A percentile compares a stretch with the other conserved stretches of the same genome.
phyloP scores from a whole-genome alignment of 371 early-diverging fungal genomes.

The Mucor mucedo region DNA sequence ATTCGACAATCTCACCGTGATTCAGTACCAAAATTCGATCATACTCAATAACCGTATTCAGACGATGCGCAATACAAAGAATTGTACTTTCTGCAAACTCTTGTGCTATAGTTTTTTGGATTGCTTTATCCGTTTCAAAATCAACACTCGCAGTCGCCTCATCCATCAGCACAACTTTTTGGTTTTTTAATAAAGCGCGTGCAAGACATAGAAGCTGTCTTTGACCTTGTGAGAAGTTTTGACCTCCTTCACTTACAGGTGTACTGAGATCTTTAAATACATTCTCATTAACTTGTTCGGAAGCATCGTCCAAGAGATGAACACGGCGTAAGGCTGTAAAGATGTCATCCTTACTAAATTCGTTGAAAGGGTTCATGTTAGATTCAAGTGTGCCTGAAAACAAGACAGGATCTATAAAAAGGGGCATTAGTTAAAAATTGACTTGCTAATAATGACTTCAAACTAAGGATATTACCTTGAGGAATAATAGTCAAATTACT shows the following conservation, averaged over 20 bases:
- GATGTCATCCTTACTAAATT: constrained; percentile 63
- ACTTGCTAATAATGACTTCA: background rate
- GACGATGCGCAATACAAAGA: constrained; percentile 69
- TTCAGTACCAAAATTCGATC: constrained; percentile 55
- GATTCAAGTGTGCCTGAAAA: constrained; percentile 69
- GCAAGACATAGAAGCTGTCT: constrained; percentile 83
- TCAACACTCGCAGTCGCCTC: constrained; percentile 71
- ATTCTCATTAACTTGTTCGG: constrained; percentile 16
- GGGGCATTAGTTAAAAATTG: background rate
- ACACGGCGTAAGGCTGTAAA: constrained; percentile 68
- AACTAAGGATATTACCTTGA: constrained; percentile 39
- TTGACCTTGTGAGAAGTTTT: constrained; percentile 85
- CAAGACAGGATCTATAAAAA: constrained; percentile 57
- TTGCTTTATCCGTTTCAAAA: constrained; percentile 63
- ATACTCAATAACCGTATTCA: constrained; percentile 61
- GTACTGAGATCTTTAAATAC: constrained; percentile 28
- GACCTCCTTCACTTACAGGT: constrained; percentile 67
- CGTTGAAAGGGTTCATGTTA: constrained; percentile 72
- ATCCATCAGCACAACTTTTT: constrained; percentile 62
- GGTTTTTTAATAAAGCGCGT: constrained; percentile 69
- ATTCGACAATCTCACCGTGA: constrained; percentile 44
- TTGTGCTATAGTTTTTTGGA: constrained; percentile 63
- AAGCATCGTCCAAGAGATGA: constrained; percentile 42
- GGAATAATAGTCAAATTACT: constrained; percentile 76
- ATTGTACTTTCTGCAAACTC: constrained; percentile 48